Conservation (phyloP, 2,329 filamentous ascomycete genomes). For the Endoconidiophora polonica region DNA sequence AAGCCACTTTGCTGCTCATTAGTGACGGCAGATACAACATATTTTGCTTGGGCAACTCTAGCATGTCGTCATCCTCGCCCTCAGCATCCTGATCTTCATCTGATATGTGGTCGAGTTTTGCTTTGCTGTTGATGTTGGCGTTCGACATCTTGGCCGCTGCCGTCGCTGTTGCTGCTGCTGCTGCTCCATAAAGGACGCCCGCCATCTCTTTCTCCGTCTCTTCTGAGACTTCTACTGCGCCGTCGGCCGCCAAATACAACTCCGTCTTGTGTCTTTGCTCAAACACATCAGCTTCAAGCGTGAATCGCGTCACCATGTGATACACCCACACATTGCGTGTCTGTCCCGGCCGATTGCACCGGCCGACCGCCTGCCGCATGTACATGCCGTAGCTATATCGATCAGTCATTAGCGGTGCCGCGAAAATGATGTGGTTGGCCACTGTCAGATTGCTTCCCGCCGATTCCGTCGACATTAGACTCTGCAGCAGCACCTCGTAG, state of each 20-base stretch:
- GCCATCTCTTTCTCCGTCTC: neutral
- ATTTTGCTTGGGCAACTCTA: neutral
- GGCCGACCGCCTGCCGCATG: conserved; percentile 25
- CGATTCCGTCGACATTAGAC: conserved; percentile 23
- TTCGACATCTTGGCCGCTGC: neutral
- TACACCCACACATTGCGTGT: conserved; percentile 22
- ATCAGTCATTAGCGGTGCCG: conserved; percentile 19
- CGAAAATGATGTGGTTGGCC: conserved; percentile 28
- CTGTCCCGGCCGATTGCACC: conserved; percentile 26
- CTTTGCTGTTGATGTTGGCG: neutral
- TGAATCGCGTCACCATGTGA: conserved; percentile 23
- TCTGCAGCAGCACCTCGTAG: conserved; percentile 21
- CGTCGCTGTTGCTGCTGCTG: neutral
- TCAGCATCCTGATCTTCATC: neutral
- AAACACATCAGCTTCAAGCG: conserved; percentile 25
- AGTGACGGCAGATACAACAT: neutral
- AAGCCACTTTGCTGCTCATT: neutral
- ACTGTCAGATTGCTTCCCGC: conserved; percentile 26
- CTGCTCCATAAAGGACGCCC: neutral
- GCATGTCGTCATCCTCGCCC: neutral
- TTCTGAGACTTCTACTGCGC: neutral
- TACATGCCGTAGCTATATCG: conserved; percentile 21
- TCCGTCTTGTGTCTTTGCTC: conserved; percentile 17
- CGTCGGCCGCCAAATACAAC: neutral
- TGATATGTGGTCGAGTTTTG: neutral